Evolutionary conservation across 768 basidiomycete species (phyloP).

Genomic region (Leccinum olivaceopallidum): DNA sequence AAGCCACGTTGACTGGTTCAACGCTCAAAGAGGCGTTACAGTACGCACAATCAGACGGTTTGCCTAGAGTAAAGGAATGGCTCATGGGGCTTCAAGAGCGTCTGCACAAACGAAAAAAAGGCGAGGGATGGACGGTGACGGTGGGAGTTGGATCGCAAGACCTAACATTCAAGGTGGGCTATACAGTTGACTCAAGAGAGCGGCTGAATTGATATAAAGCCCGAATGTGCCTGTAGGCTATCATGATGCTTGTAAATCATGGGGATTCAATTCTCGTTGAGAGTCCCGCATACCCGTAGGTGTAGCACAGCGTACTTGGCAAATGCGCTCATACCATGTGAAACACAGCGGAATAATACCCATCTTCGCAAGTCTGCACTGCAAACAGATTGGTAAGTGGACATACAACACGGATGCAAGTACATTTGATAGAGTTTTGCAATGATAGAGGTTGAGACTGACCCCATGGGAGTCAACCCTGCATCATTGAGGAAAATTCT

Average conservation of each 20-base stretch:
- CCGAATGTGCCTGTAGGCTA: constrained; percentile 43
- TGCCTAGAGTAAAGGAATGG: constrained; percentile 61
- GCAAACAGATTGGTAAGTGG: constrained; percentile 51
- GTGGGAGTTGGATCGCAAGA: constrained; percentile 83
- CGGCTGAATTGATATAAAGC: neutral
- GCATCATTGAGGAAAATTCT: constrained; percentile 57
- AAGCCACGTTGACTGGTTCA: too few relatives aligned
- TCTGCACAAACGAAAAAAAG: constrained; percentile 57
- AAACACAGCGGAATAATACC: constrained; percentile 55
- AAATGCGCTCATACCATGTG: neutral
- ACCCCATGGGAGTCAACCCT: constrained; percentile 62
- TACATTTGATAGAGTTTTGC: constrained; percentile 27
- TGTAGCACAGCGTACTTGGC: neutral
- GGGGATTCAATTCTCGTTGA: constrained; percentile 81
- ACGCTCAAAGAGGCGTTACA: constrained; percentile 50
- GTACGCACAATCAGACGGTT: constrained; percentile 66
- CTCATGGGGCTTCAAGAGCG: constrained; percentile 62
- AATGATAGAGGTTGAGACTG: constrained; percentile 65
- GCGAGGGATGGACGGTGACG: constrained; percentile 67
- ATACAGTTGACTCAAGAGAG: neutral
- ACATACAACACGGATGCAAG: neutral
- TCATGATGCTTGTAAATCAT: constrained; percentile 61
- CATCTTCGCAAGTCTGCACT: constrained; percentile 50
- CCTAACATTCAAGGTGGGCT: constrained; percentile 68
- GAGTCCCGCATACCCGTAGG: constrained; percentile 65